These are phyloP conservation scores for Fusarium paranaense DNA, from an alignment of 2,329 filamentous ascomycete genomes.

Conservation along the genomic window DNA sequence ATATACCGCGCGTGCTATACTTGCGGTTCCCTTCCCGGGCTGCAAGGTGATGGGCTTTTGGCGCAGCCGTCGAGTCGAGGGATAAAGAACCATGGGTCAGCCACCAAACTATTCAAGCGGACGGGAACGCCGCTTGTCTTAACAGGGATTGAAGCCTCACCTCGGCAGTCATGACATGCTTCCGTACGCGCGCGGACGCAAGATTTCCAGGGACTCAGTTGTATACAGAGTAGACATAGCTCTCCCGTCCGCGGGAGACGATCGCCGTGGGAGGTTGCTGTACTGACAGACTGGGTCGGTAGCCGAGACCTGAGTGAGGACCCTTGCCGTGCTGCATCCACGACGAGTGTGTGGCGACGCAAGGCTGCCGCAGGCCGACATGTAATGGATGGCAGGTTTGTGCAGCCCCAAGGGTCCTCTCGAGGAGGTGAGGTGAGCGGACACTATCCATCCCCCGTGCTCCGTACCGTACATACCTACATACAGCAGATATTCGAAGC, in stretches of 20 bases:
- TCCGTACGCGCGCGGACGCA: constrained; percentile 28
- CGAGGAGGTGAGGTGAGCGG: neutral
- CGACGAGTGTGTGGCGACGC: constrained; percentile 19
- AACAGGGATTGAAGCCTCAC: constrained; percentile 26
- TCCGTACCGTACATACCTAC: neutral
- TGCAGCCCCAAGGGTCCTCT: constrained; percentile 18
- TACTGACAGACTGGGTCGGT: constrained; percentile 16
- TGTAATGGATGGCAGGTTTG: constrained; percentile 13
- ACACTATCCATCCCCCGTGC: neutral
- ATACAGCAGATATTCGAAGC: neutral
- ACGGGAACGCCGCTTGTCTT: constrained; percentile 32
- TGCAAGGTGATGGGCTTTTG: constrained; percentile 9
- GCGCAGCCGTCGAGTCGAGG: constrained; percentile 6
- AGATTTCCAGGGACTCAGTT: constrained; percentile 18
- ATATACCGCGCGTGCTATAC: neutral
- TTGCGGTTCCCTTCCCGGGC: neutral
- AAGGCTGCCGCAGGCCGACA: constrained; percentile 6
- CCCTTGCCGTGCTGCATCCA: constrained; percentile 26
- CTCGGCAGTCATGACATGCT: constrained; percentile 38
- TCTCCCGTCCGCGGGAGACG: constrained; percentile 30
- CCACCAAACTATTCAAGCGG: constrained; percentile 23
- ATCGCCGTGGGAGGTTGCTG: constrained; percentile 30
- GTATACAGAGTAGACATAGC: constrained; percentile 8
- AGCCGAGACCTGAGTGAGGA: constrained; percentile 24
- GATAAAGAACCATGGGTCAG: constrained; percentile 24